Percentiles rank a stretch among this genome's conserved stretches.
These are phyloP conservation scores for Verticillium alfalfae DNA, from an alignment of 2,329 filamentous ascomycete genomes.

Conservation along the genomic window DNA sequence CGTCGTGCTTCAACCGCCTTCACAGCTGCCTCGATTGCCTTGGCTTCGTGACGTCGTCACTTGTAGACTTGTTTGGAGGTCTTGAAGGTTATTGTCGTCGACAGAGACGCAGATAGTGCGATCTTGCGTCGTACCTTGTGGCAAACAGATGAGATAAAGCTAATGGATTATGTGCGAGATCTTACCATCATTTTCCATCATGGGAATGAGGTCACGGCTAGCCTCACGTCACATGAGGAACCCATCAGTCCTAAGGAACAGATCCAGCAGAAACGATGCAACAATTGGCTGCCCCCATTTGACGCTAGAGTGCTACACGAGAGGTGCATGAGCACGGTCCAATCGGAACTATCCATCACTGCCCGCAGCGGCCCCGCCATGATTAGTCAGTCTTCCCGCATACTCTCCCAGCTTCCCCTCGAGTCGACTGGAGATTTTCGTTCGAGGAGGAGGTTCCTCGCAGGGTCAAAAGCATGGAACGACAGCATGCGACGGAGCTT, in stretches of 20 bases:
- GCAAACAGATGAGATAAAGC: not conserved
- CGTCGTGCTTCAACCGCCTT: not conserved
- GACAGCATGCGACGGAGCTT: too few species aligned
- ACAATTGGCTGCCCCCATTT: not conserved
- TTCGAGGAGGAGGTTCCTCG: too few species aligned
- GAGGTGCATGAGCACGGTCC: constrained; percentile 12
- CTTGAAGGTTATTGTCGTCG: not conserved
- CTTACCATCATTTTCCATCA: not conserved
- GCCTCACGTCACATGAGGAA: not conserved
- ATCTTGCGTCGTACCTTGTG: not conserved
- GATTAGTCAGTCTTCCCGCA: not conserved
- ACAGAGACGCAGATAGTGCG: not conserved
- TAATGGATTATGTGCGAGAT: not conserved
- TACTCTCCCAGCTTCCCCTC: not conserved
- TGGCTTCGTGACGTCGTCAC: not conserved
- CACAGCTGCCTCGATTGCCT: not conserved
- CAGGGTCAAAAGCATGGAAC: too few species aligned
- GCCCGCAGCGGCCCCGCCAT: not conserved
- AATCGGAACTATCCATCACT: constrained; percentile 7
- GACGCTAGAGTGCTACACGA: constrained; percentile 12
- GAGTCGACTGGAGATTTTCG: too few species aligned
- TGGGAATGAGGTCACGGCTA: not conserved
- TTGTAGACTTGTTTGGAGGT: not conserved
- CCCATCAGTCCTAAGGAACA: not conserved
- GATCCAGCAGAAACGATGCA: not conserved